phyloP scores from a whole-genome alignment of 2,329 filamentous ascomycete genomes.

The Botrytis elliptica region DNA sequence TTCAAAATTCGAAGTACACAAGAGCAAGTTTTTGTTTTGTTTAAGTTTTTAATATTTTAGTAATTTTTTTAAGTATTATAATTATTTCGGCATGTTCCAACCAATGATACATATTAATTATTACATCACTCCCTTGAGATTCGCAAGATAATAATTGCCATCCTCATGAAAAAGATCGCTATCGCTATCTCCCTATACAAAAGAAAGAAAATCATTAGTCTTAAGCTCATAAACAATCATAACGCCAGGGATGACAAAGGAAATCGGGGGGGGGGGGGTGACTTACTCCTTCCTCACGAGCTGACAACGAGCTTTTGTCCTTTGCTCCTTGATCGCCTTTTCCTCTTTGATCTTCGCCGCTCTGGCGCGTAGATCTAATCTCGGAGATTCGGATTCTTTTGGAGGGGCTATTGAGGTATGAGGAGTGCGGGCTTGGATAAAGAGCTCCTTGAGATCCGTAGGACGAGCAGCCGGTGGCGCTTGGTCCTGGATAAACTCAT shows the following conservation, averaged over 20 bases:
- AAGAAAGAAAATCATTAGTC: not conserved
- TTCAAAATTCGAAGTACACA: not conserved
- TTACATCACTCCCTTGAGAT: not conserved
- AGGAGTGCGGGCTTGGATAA: not conserved
- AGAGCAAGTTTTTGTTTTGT: not conserved
- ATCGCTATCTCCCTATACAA: not conserved
- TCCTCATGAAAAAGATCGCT: not conserved
- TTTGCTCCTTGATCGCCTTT: not conserved
- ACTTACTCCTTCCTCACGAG: not conserved
- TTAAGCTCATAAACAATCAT: not conserved
- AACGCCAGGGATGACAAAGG: not conserved
- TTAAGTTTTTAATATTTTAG: not conserved
- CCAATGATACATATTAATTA: too few species aligned
- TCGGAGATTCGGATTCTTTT: fast-evolving
- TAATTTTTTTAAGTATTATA: not conserved
- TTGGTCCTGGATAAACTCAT: not conserved
- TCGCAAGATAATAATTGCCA: not conserved
- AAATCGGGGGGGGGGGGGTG: not conserved
- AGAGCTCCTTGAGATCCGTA: not conserved
- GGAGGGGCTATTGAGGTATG: fast-evolving
- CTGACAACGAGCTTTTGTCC: not conserved
- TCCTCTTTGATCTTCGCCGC: not conserved
- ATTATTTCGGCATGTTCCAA: not conserved
- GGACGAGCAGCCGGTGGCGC: not conserved
- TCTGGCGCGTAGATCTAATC: not conserved